Conservation (phyloP, 768 basidiomycete genomes). For the Leccinum imitatum region DNA sequence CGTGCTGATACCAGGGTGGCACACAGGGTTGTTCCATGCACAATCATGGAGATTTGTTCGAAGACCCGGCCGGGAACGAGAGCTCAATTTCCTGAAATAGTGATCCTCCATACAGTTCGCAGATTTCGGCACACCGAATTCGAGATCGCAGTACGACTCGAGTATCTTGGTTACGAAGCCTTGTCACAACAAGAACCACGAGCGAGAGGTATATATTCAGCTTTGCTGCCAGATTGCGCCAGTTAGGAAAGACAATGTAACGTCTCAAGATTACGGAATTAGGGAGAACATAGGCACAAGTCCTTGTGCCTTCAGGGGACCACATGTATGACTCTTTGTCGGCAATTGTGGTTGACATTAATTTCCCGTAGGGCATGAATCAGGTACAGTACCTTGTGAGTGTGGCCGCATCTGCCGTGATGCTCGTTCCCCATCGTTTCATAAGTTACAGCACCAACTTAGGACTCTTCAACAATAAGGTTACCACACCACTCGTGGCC, state of each 20-base stretch:
- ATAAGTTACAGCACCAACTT: neutral
- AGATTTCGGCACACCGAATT: conserved; percentile 63
- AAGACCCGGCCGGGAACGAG: conserved; percentile 31
- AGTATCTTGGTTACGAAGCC: conserved; percentile 46
- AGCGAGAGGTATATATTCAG: conserved; percentile 40
- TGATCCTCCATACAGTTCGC: conserved; percentile 51
- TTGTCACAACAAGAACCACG: conserved; percentile 49
- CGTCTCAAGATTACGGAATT: neutral
- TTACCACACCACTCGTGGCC: conserved; percentile 53
- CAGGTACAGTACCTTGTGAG: conserved; percentile 35
- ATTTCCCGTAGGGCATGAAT: conserved; percentile 40
- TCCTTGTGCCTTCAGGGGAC: conserved; percentile 48
- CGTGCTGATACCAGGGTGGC: neutral
- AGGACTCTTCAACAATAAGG: conserved; percentile 23
- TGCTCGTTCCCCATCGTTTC: conserved; percentile 13
- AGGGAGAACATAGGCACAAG: conserved; percentile 39
- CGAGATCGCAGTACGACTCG: conserved; percentile 54
- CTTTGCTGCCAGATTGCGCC: neutral
- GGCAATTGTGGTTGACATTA: neutral
- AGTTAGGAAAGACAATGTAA: neutral
- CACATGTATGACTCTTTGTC: conserved; percentile 32
- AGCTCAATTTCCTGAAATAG: conserved; percentile 43
- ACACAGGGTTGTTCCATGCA: neutral
- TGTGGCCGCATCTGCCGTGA: conserved; percentile 42
- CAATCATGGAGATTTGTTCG: conserved; percentile 49